Percentiles rank a stretch among this genome's conserved stretches.
Conservation (phyloP, 306 rosid genomes). For the Betula pendula region DNA sequence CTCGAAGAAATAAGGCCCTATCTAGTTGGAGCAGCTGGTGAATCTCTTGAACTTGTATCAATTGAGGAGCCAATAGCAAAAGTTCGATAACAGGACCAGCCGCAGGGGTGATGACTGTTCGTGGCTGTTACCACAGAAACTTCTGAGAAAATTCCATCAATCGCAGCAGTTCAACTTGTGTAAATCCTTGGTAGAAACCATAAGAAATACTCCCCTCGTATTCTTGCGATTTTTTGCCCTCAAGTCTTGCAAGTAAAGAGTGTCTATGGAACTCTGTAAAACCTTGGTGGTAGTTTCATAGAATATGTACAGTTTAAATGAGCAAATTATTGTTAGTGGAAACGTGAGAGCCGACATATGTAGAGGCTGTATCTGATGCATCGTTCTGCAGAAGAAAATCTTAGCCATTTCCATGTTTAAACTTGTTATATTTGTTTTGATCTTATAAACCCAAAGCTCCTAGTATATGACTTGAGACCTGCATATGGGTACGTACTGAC, state of each 20-base stretch:
- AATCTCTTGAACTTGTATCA: conserved; percentile 76
- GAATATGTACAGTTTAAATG: conserved; percentile 5
- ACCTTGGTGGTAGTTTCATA: neutral
- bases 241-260: neutral
- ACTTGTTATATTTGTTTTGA: no score
- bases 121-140: conserved; percentile 92
- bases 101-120: conserved; percentile 85
- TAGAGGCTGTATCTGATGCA: no score
- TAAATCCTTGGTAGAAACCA: conserved; percentile 24
- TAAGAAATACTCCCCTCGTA: conserved; percentile 12
- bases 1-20: conserved; percentile 97
- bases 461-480: neutral
- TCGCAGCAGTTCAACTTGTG: conserved; percentile 84
- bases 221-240: conserved; percentile 29
- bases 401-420: neutral
- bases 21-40: conserved; percentile 83
- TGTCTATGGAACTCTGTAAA: no score
- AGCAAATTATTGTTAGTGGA: no score
- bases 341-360: no score
- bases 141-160: conserved; percentile 85
- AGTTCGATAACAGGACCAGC: conserved; percentile 66
- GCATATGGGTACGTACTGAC: neutral
- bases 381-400: no score
- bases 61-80: conserved; percentile 89
- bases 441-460: no score